These are phyloP conservation scores for Fraxinus paxiana DNA, from an alignment of 305 asterid genomes.

Conservation along the genomic window DNA sequence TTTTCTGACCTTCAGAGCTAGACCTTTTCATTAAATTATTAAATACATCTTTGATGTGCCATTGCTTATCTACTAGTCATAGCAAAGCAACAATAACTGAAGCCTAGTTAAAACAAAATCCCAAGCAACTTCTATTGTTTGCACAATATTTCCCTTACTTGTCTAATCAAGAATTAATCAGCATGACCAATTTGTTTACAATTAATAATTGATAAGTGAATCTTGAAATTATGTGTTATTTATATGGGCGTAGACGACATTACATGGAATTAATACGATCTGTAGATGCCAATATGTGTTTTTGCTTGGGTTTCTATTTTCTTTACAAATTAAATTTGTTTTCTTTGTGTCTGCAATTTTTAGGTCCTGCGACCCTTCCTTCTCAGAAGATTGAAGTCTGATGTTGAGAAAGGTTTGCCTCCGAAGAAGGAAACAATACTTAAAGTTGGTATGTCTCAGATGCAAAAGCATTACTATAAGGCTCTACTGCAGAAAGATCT, in stretches of 20 bases:
- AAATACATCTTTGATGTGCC: neutral
- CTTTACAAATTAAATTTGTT: neutral
- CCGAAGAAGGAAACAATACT: conserved; percentile 99
- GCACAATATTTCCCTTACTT: neutral
- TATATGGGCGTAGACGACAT: neutral
- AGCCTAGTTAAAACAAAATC: neutral
- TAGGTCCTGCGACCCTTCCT: conserved; percentile 97
- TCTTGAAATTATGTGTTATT: neutral
- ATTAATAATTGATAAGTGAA: neutral
- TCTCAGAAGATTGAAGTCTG: conserved; percentile 92
- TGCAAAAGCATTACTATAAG: conserved; percentile 90
- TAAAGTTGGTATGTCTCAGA: conserved; percentile 98
- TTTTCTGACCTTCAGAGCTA: neutral
- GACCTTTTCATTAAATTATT: neutral
- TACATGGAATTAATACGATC: conserved; percentile 5
- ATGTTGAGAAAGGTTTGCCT: conserved; percentile 98
- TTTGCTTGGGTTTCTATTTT: conserved; percentile 6
- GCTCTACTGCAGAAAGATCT: conserved; percentile 98
- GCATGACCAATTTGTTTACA: neutral
- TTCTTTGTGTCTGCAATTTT: conserved; percentile 13
- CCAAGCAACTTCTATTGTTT: neutral
- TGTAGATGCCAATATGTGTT: neutral
- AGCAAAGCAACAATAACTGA: conserved; percentile 1
- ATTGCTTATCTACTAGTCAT: neutral
- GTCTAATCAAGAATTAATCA: neutral